Percentiles rank a stretch among this genome's conserved stretches.
Evolutionary conservation across 345 rosid genomes (phyloP).

Genomic region (Salix viminalis): DNA sequence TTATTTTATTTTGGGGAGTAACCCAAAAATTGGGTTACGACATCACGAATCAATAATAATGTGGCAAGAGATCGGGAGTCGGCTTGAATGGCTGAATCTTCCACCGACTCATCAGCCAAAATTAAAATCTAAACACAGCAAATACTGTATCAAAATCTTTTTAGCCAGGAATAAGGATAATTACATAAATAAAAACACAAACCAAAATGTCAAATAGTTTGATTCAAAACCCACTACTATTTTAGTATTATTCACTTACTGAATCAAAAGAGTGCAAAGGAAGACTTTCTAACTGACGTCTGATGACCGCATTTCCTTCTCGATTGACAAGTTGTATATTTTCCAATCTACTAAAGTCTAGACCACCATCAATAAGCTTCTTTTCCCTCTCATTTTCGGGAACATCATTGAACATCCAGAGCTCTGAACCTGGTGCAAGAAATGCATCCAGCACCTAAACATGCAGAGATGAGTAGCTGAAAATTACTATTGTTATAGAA

Average conservation of each 20-base stretch:
- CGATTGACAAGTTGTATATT: conserved; percentile 57
- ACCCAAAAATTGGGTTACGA: too few species aligned
- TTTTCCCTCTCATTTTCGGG: conserved; percentile 62
- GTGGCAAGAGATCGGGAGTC: conserved; percentile 82
- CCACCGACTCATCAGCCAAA: conserved; percentile 73
- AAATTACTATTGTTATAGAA: neutral
- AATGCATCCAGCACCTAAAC: conserved; percentile 64
- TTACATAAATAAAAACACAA: neutral
- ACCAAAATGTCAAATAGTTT: neutral
- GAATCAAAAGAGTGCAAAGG: conserved; percentile 55
- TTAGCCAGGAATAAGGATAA: neutral
- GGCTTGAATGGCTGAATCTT: conserved; percentile 79
- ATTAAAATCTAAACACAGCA: conserved; percentile 51
- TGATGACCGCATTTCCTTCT: conserved; percentile 69
- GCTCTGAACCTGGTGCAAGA: conserved; percentile 63
- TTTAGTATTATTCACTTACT: conserved; percentile 34
- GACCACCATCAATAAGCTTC: conserved; percentile 69
- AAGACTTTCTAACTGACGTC: conserved; percentile 71
- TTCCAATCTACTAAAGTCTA: conserved; percentile 46
- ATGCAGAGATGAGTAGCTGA: conserved; percentile 12
- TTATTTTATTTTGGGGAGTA: too few species aligned
- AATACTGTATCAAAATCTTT: neutral
- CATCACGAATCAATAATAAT: conserved; percentile 47
- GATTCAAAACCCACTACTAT: neutral
- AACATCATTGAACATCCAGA: conserved; percentile 84